phyloP scores from a whole-genome alignment of 2,329 filamentous ascomycete species.

The Periconia digitata region DNA sequence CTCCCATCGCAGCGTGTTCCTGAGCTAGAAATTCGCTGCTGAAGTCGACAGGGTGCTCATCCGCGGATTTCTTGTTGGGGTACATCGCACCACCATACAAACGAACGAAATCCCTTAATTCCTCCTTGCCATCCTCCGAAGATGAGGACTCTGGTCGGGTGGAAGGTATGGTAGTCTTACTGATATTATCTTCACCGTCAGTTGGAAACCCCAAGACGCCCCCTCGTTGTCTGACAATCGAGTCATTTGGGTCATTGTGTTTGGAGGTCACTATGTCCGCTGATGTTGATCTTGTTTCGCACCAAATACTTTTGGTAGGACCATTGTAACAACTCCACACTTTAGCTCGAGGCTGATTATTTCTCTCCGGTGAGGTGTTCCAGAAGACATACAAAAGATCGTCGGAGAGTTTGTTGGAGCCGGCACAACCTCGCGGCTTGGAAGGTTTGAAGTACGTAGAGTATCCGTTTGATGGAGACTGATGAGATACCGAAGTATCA shows the following conservation, averaged over 20 bases:
- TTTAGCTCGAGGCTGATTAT: constrained; percentile 6
- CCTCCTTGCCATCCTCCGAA: constrained; percentile 14
- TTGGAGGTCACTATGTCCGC: constrained; percentile 5
- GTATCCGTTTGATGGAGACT: background rate
- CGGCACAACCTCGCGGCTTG: background rate
- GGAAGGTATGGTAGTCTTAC: background rate
- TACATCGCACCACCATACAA: constrained; percentile 18
- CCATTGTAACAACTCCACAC: constrained; percentile 17
- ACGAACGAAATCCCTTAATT: constrained; percentile 21
- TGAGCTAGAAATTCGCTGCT: constrained; percentile 4
- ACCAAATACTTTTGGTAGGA: constrained; percentile 30
- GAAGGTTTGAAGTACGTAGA: too few relatives aligned
- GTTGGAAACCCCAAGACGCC: too few relatives aligned
- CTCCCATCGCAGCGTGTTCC: background rate
- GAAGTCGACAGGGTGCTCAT: constrained; percentile 4
- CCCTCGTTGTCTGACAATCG: background rate
- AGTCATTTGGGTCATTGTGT: background rate
- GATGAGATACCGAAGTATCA: background rate
- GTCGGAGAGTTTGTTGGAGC: background rate
- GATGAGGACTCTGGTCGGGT: constrained; percentile 1
- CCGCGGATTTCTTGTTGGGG: constrained; percentile 5
- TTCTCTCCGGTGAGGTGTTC: too few relatives aligned
- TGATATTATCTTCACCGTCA: background rate
- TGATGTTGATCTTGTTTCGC: constrained; percentile 10
- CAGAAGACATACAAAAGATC: constrained; percentile 12